phyloP scores from a whole-genome alignment of 2,329 filamentous ascomycete species.

The Hirsutella thompsonii region DNA sequence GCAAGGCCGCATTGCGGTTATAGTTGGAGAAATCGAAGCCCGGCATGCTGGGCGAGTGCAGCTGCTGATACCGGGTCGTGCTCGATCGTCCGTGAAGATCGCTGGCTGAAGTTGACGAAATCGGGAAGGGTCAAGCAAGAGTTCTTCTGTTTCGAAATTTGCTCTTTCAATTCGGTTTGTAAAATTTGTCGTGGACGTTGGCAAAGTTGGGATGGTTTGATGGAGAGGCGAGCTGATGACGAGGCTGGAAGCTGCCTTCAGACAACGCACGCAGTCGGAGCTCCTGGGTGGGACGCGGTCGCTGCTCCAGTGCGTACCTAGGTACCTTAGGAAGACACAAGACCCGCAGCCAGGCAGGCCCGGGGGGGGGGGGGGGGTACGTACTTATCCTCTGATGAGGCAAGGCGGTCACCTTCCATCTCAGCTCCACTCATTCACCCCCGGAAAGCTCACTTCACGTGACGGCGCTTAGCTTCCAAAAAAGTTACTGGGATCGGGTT shows the following conservation, averaged over 20 bases:
- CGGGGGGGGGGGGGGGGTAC: neutral
- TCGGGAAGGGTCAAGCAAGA: neutral
- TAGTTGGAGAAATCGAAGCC: conserved; percentile 99
- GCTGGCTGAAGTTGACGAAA: neutral
- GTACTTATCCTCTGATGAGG: neutral
- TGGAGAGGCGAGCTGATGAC: conserved; percentile 32
- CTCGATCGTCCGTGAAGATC: neutral
- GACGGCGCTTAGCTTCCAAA: conserved; percentile 11
- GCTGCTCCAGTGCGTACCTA: conserved; percentile 9
- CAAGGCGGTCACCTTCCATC: neutral
- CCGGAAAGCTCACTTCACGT: conserved; percentile 10
- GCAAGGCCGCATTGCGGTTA: conserved; percentile 94
- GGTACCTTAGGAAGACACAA: conserved; percentile 12
- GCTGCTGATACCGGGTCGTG: neutral
- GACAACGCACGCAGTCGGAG: conserved; percentile 9
- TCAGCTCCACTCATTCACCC: too few relatives aligned
- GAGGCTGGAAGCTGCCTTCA: conserved; percentile 41
- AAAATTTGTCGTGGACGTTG: neutral
- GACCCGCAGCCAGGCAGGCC: too few relatives aligned
- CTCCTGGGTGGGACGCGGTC: conserved; percentile 7
- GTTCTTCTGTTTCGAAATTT: neutral
- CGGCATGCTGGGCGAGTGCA: conserved; percentile 51
- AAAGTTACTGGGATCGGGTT: conserved; percentile 6
- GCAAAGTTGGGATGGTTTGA: conserved; percentile 3
- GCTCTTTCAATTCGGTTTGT: neutral